These are phyloP conservation scores for Saturnispora gosingensis DNA, from an alignment of 805 yeast species.

Conservation along the genomic window DNA sequence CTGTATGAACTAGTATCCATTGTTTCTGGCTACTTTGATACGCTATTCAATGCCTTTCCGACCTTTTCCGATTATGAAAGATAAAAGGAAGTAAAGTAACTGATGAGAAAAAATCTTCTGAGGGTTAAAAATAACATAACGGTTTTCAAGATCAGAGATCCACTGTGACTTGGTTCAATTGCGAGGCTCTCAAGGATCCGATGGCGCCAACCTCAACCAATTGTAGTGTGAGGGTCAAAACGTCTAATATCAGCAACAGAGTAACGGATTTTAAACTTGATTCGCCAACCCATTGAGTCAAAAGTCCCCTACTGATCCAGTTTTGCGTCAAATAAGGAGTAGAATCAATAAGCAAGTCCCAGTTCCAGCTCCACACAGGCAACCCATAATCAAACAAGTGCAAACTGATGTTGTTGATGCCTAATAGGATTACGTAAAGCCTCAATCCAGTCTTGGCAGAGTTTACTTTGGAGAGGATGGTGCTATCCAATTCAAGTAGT, in stretches of 20 bases:
- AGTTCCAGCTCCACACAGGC: not conserved
- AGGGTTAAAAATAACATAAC: not conserved
- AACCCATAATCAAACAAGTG: not conserved
- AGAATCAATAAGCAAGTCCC: not conserved
- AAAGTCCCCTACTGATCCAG: not conserved
- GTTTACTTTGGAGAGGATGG: not conserved
- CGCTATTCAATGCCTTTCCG: not conserved
- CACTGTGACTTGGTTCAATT: not conserved
- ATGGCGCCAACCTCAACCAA: not conserved
- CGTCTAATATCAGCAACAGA: not conserved
- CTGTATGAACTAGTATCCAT: not conserved
- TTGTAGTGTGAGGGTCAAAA: not conserved
- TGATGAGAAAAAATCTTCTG: not conserved
- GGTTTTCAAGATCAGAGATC: not conserved
- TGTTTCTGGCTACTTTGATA: not conserved
- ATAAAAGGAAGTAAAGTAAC: not conserved
- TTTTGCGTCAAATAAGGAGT: not conserved
- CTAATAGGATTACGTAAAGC: slow-evolving; percentile 1
- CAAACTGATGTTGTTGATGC: not conserved
- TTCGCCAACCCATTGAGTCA: slow-evolving; percentile 5
- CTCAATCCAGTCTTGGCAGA: slow-evolving; percentile 1
- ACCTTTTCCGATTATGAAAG: not conserved
- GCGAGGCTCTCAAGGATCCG: not conserved
- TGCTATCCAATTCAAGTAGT: not conserved
- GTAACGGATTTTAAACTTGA: not conserved